Conservation (phyloP, 1,284 basidiomycete genomes). For the Cutaneotrichosporon curvatum region DNA sequence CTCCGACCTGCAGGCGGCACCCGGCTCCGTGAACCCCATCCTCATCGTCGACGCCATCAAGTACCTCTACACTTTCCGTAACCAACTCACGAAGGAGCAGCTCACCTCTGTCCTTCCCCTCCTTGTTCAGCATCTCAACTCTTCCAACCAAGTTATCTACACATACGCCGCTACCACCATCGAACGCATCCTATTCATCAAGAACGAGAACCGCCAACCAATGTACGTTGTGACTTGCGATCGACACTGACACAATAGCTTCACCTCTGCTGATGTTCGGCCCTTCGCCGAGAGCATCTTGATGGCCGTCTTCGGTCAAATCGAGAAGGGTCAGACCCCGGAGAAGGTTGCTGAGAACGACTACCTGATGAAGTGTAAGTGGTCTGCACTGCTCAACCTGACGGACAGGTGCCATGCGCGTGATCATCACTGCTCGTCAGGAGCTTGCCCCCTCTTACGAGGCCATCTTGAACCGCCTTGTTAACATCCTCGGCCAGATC, state of each 20-base stretch:
- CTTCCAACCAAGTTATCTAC: conserved; percentile 74
- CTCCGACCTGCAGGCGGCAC: conserved; percentile 70
- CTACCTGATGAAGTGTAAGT: conserved; percentile 90
- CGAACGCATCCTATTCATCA: conserved; percentile 81
- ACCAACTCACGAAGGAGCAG: conserved; percentile 94
- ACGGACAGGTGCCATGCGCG: conserved; percentile 73
- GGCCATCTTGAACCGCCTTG: conserved; percentile 65
- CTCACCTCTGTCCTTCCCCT: conserved; percentile 83
- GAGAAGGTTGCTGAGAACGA: conserved; percentile 98
- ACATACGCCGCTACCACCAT: conserved; percentile 58
- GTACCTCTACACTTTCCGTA: conserved; percentile 87
- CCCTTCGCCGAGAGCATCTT: conserved; percentile 72
- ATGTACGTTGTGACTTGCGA: too few relatives aligned
- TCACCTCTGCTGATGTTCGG: conserved; percentile 76
- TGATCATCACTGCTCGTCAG: conserved; percentile 81
- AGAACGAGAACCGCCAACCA: conserved; percentile 58
- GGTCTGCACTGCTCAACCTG: not conserved
- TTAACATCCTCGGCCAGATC: conserved; percentile 75
- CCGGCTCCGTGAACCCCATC: conserved; percentile 71
- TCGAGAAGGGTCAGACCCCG: conserved; percentile 73
- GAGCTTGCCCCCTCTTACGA: conserved; percentile 64
- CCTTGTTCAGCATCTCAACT: conserved; percentile 75
- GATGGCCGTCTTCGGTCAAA: conserved; percentile 68
- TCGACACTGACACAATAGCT: too few relatives aligned
- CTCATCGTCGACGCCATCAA: conserved; percentile 94